Evolutionary conservation across 208 protist species (phyloP), one percentile per base, ranked within the genome.

Genomic region (Vickermania spadyakhi): DNA sequence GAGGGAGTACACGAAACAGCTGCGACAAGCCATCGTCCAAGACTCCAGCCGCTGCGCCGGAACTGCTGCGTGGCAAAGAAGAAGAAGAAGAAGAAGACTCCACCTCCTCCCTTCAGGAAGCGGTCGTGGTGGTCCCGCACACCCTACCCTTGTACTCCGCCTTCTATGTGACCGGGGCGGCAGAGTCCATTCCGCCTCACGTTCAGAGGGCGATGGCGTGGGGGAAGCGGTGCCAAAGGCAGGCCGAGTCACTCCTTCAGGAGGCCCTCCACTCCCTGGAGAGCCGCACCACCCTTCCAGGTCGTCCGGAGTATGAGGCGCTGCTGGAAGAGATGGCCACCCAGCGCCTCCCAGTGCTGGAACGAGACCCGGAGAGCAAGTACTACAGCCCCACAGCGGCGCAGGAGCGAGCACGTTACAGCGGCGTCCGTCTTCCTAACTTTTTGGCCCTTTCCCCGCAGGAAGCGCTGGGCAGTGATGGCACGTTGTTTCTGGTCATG

Each of bases 101-200:
- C 18, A 18, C 36, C 11, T 18, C 7, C 36, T 7, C 36, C 36
- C 11, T 45, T 7, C 36, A 18, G 36, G 11, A 7, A 7, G 18
- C 36, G 11, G 7, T 18, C 58, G 71, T 79, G 70, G 73, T 83
- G 52, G 84, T 91, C 41, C 87, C 87, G 11, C 89, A 91, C 58
- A 65, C 91, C n/a, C 73, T 94, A 21, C 87, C 87, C 4, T 67
- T 94, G 51, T 71, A 90, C 70, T 81, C 72, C 65, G 83, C 87
- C 52, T 94, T 94, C 67, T 81, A 79, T 62, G 79, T 86, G 36
- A 49, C 51, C 22, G 61, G 42, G 3, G 73, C 49, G 50, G 45
- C 41, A 1, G 84, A 91, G 65, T 67, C 73, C 25, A 74, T 94
- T 62, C 84, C 87, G 51, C 81, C 81, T 27, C 31, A 68, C 25